These are phyloP conservation scores for Quercus cerris DNA, from an alignment of 306 rosid genomes.

Conservation along the genomic window DNA sequence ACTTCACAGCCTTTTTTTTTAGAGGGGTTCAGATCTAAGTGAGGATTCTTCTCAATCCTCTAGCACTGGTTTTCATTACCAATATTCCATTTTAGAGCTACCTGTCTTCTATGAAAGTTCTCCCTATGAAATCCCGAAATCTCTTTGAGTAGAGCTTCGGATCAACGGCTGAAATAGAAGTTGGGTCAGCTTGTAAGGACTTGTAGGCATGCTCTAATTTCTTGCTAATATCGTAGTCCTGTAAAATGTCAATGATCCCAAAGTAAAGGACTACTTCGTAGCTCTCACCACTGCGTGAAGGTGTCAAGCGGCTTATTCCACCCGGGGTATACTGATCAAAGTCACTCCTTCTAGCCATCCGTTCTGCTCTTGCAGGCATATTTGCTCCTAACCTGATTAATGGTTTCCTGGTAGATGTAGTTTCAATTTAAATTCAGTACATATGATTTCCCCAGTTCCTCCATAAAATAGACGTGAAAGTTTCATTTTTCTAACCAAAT, in stretches of 20 bases:
- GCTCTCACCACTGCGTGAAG: slow-evolving; percentile 64
- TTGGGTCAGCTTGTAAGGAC: slow-evolving; percentile 82
- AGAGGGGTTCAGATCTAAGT: neutral
- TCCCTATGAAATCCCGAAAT: slow-evolving; percentile 84
- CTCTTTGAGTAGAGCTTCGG: slow-evolving; percentile 93
- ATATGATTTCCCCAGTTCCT: neutral
- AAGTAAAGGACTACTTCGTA: slow-evolving; percentile 77
- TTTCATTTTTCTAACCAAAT: neutral
- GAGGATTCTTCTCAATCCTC: slow-evolving; percentile 22
- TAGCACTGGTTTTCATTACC: neutral
- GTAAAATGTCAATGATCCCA: slow-evolving; percentile 94
- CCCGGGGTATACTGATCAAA: slow-evolving; percentile 69
- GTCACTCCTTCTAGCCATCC: slow-evolving; percentile 77
- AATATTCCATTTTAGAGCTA: slow-evolving; percentile 12
- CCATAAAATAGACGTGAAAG: neutral
- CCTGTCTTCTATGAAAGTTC: slow-evolving; percentile 81
- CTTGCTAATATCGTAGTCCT: slow-evolving; percentile 93
- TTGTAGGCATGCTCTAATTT: slow-evolving; percentile 95
- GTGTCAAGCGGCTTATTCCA: slow-evolving; percentile 66
- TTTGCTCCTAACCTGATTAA: slow-evolving; percentile 93
- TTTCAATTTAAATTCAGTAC: neutral
- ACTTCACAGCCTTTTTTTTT: neutral
- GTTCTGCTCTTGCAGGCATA: slow-evolving; percentile 96
- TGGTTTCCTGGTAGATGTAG: slow-evolving; percentile 57
- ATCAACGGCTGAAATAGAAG: slow-evolving; percentile 92